Base-by-base conservation (phyloP, 768 basidiomycete species). In the Phallus indusiatus region DNA sequence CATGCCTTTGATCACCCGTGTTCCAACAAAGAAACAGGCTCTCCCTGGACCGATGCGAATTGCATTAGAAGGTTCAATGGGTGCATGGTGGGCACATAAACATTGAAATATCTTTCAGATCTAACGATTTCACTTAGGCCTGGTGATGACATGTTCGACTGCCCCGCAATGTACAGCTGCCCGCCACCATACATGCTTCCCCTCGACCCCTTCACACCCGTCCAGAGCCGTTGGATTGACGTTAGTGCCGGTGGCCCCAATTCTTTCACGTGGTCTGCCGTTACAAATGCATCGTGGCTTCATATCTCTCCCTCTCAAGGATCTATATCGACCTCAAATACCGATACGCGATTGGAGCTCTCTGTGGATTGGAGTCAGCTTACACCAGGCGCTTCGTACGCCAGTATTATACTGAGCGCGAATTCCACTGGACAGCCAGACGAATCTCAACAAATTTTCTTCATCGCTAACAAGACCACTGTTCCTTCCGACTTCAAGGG, bases 31-130 rank as follows among this genome's bases (percentile, higher is more conserved):
- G 59, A 85, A 84, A 66, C 76, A 81, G 59, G 80, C 78, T 0
- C 67, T 84, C 1, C 70, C 82, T 34, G 83, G 85, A n/a, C 75
- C 78, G 2, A 83, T 88, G 81, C 70, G 85, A 46, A 77, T 85
- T 56, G 76, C 76, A 2, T 77, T 80, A 1, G 85, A 88, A 73
- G 80, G 81, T 11, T 80, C 76, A 17, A 65, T 73, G 1, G 84
- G 81, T 17, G 80, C 83, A 46, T 88, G 83, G 83, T 81, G 61
- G 47, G 72, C 57, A 17, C 50, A 17, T 28, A 14, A 46, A 28
- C 56, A 2, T 52, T 22, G 5, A 37, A 36, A 12, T 21, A 28
- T 9, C n/a, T 9, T 28, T 28, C 28, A 28, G 17, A 37, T 53
- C 22, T 37, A 21, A 28, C 33, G 47, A n/a, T 55, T 28, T 18